These are phyloP conservation scores for Medicago arabica DNA, from an alignment of 306 rosid genomes.

Conservation along the genomic window DNA sequence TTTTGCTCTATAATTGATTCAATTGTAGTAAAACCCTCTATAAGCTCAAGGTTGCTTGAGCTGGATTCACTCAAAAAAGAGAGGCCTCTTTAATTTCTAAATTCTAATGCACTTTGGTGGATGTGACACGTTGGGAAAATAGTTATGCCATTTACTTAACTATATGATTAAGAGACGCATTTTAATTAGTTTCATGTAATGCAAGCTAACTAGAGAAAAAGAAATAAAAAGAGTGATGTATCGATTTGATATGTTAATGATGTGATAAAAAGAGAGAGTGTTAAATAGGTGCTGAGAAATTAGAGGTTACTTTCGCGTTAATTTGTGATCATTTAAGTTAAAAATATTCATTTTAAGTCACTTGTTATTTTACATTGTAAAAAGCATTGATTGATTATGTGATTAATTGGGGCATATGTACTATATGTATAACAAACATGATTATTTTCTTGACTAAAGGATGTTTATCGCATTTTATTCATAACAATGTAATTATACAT, in stretches of 20 bases:
- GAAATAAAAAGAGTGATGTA: no score
- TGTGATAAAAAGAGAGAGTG: no score
- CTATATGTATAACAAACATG: no score
- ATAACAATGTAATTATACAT: no score
- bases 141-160: background rate
- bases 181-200: conserved; percentile 17
- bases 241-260: no score
- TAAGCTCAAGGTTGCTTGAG: conserved; percentile 6
- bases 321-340: background rate
- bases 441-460: no score
- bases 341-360: no score
- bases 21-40: conserved; percentile 1
- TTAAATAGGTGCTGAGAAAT: no score
- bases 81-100: conserved; percentile 8
- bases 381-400: background rate
- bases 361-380: no score
- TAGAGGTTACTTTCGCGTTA: background rate
- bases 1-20: conserved; percentile 18
- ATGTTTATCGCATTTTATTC: no score
- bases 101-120: background rate
- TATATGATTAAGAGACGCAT: background rate
- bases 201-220: background rate
- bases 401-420: no score
- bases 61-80: background rate
- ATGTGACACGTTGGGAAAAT: conserved; percentile 27